Percentiles rank a stretch among this genome's conserved stretches.
phyloP scores from a whole-genome alignment of 2,329 filamentous ascomycete genomes.

The Exophiala sp. region DNA sequence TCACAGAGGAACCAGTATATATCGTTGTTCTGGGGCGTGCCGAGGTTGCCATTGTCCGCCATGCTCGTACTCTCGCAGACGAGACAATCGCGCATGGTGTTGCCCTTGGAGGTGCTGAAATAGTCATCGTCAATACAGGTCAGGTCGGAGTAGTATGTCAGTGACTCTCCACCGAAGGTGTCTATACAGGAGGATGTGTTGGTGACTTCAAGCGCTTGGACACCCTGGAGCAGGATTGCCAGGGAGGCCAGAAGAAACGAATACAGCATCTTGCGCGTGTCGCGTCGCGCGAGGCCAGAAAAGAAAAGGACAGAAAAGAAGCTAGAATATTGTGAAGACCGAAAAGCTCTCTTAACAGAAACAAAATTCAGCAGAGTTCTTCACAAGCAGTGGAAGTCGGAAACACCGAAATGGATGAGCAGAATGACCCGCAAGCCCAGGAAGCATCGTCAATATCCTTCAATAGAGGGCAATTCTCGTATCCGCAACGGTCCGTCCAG shows the following conservation, averaged over 20 bases:
- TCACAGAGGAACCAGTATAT: constrained; percentile 9
- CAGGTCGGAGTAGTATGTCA: constrained; percentile 3
- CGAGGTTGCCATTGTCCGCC: constrained; percentile 2
- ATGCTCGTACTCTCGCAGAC: constrained; percentile 8
- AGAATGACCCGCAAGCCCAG: too few species aligned
- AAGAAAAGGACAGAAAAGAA: too few species aligned
- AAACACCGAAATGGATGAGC: too few species aligned
- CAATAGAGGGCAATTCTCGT: too few species aligned
- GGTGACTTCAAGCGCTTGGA: constrained; percentile 7
- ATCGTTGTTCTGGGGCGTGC: constrained; percentile 10
- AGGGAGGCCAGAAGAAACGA: background rate
- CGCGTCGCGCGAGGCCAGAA: too few species aligned
- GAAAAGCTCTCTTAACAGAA: too few species aligned
- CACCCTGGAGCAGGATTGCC: background rate
- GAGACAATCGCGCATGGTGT: constrained; percentile 3
- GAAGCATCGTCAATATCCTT: too few species aligned
- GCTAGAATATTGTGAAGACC: too few species aligned
- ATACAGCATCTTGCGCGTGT: background rate
- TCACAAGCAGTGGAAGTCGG: too few species aligned
- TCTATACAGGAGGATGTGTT: constrained; percentile 3
- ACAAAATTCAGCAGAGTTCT: too few species aligned
- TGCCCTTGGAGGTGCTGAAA: constrained; percentile 2
- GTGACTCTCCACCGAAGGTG: background rate
- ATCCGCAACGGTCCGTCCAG: too few species aligned
- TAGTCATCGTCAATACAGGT: constrained; percentile 11